Evolutionary conservation across 306 rosid genomes (phyloP), one percentile per base, ranked within the genome.

Genomic region (Canavalia ensiformis): DNA sequence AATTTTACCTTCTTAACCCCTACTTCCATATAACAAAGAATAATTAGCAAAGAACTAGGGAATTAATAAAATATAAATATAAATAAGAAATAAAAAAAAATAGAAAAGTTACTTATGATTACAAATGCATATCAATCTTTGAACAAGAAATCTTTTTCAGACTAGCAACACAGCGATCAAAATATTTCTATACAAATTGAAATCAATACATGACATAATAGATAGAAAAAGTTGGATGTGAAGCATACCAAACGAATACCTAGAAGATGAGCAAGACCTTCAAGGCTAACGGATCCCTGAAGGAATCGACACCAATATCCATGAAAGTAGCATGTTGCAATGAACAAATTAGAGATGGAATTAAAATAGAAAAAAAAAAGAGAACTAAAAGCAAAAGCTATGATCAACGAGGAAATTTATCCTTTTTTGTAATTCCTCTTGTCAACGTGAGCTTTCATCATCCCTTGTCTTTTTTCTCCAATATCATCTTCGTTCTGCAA

Each of bases 231-330:
- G 11, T 2, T n/a, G 4, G 12, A 76, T 59, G 5, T 35, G 18
- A 47, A 3, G 50, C 33, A 4, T 25, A 13, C 8, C 28, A 76
- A 25, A 25, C n/a, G 55, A 42, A 51, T 57, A 93, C 99, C 99
- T 42, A 95, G 94, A 62, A 95, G 93, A 89, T 95, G 99, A 0
- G 99, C 99, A 76, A 95, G 97, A 80, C 99, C 99, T 71, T 91
- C 96, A 5, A 95, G 92, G 72, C 94, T 98, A 41, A 81, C 83
- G 99, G 99, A 73, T 95, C 97, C 75, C 90, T 83, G 88, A 91
- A 95, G 65, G 89, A 86, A 60, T 98, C 99, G 1, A 95, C 97
- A 3, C 92, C 81, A 75, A 95, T 98, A 63, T 84, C 84, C 99
- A 95, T 95, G 76, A 96, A 91, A 87, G 98, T 98, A 88, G 99